Percentiles rank a stretch among this genome's conserved stretches.
Evolutionary conservation across 169 alveolate species (phyloP).

Genomic region (Hepatocystis sp.): DNA sequence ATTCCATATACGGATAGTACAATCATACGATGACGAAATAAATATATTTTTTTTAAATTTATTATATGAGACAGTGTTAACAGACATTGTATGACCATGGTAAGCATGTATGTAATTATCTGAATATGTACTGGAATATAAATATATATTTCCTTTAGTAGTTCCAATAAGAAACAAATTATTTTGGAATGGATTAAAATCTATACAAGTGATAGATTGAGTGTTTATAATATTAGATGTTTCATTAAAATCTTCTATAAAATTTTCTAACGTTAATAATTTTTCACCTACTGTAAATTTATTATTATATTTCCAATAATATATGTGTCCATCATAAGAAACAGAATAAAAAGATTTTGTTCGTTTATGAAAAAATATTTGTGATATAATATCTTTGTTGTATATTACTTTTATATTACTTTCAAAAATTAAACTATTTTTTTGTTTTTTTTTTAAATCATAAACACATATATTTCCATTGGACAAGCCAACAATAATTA

Average conservation of each 20-base stretch:
- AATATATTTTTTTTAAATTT: slow-evolving; percentile 22
- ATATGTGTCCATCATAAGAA: slow-evolving; percentile 70
- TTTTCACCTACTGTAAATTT: slow-evolving; percentile 71
- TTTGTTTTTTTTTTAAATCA: slow-evolving; percentile 73
- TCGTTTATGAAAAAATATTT: slow-evolving; percentile 28
- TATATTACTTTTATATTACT: slow-evolving; percentile 61
- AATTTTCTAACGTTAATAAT: slow-evolving; percentile 50
- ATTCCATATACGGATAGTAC: slow-evolving; percentile 73
- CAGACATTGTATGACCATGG: slow-evolving; percentile 60
- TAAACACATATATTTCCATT: slow-evolving; percentile 73
- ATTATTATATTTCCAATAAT: slow-evolving; percentile 54
- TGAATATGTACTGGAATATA: slow-evolving; percentile 63
- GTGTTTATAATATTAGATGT: slow-evolving; percentile 28
- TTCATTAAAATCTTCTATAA: slow-evolving; percentile 17
- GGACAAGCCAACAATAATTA: slow-evolving; percentile 64
- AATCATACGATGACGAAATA: slow-evolving; percentile 69
- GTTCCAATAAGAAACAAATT: slow-evolving; percentile 72
- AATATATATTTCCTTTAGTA: slow-evolving; percentile 44
- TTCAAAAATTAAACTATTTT: slow-evolving; percentile 54
- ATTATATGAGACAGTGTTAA: slow-evolving; percentile 37
- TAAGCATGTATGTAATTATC: slow-evolving; percentile 32
- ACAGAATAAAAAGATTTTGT: slow-evolving; percentile 62
- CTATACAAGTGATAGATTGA: slow-evolving; percentile 70
- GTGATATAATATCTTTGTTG: slow-evolving; percentile 72
- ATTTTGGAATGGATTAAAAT: slow-evolving; percentile 58